Conservation (phyloP, 2,329 filamentous ascomycete species). For the Sordariomycetes sp. region DNA sequence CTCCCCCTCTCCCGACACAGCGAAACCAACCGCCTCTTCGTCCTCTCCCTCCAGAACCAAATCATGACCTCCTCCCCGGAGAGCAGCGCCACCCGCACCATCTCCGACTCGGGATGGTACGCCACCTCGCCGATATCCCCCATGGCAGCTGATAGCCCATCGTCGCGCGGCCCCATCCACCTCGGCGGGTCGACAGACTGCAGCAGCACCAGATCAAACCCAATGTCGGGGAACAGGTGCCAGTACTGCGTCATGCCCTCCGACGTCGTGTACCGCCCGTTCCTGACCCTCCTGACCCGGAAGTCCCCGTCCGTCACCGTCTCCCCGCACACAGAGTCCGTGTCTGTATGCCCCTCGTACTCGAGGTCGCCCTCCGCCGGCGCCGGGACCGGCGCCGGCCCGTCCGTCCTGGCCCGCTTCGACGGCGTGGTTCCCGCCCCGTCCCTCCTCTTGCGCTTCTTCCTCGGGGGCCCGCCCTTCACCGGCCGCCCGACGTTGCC, state of each 20-base stretch:
- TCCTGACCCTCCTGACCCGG: slow-evolving; percentile 38
- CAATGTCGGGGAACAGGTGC: slow-evolving; percentile 21
- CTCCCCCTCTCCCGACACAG: slow-evolving; percentile 31
- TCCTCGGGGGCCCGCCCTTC: slow-evolving; percentile 17
- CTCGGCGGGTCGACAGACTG: slow-evolving; percentile 25
- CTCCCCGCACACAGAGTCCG: slow-evolving; percentile 34
- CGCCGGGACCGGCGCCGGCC: background rate
- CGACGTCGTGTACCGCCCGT: slow-evolving; percentile 28
- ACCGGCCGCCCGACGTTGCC: slow-evolving; percentile 42
- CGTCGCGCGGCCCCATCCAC: slow-evolving; percentile 37
- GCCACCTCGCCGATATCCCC: slow-evolving; percentile 30
- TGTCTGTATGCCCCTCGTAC: slow-evolving; percentile 33
- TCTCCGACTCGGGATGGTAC: slow-evolving; percentile 26
- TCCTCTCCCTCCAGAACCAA: slow-evolving; percentile 36
- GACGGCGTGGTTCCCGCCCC: background rate
- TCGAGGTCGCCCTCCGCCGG: slow-evolving; percentile 23
- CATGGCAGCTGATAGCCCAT: slow-evolving; percentile 34
- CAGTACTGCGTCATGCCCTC: slow-evolving; percentile 39
- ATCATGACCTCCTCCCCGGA: slow-evolving; percentile 30
- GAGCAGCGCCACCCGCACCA: slow-evolving; percentile 22
- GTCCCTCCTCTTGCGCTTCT: background rate
- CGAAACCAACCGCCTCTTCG: slow-evolving; percentile 35
- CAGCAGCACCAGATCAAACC: slow-evolving; percentile 37
- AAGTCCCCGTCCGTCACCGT: slow-evolving; percentile 32
- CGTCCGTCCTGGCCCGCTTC: slow-evolving; percentile 8